A percentile compares a stretch with the other conserved stretches of the same genome.
These are phyloP conservation scores for Candida taoyuanica DNA, from an alignment of 805 yeast genomes.

Conservation along the genomic window DNA sequence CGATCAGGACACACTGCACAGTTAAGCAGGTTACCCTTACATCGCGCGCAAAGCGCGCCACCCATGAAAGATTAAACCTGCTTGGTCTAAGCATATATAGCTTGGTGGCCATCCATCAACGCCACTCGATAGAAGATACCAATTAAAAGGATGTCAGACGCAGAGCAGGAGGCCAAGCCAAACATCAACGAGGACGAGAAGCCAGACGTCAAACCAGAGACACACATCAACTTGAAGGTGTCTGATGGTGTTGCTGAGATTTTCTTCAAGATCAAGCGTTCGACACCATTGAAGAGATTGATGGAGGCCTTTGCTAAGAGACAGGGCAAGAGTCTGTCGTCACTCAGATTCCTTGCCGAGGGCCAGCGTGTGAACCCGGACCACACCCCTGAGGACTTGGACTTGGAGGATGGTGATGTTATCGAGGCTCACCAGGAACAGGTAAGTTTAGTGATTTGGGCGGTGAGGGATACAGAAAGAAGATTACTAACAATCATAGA, in stretches of 20 bases:
- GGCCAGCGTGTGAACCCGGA: constrained; percentile 87
- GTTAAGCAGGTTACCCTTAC: no score
- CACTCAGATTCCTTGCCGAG: constrained; percentile 85
- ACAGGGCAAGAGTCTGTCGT: constrained; percentile 82
- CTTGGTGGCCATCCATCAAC: no score
- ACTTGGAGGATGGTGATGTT: constrained; percentile 91
- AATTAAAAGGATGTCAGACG: constrained; percentile 23
- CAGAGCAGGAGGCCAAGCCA: constrained; percentile 33
- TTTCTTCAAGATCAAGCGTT: constrained; percentile 88
- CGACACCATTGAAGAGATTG: constrained; percentile 87
- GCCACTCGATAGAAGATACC: not conserved
- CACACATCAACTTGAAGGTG: constrained; percentile 90
- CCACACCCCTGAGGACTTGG: constrained; percentile 89
- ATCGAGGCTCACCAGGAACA: constrained; percentile 98
- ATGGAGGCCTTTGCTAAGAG: constrained; percentile 98
- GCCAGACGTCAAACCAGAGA: constrained; percentile 58
- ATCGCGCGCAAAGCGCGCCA: no score
- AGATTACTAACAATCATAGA: constrained; percentile 27
- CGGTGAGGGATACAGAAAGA: not conserved
- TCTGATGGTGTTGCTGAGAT: constrained; percentile 93
- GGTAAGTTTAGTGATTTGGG: constrained; percentile 45
- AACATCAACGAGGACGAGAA: constrained; percentile 30
- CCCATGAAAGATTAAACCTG: no score
- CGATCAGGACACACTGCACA: no score
- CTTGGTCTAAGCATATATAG: no score